A percentile compares a stretch with the other conserved stretches of the same genome.
phyloP scores from a whole-genome alignment of 139 green algal genomes.

The Yamagishiella unicocca region DNA sequence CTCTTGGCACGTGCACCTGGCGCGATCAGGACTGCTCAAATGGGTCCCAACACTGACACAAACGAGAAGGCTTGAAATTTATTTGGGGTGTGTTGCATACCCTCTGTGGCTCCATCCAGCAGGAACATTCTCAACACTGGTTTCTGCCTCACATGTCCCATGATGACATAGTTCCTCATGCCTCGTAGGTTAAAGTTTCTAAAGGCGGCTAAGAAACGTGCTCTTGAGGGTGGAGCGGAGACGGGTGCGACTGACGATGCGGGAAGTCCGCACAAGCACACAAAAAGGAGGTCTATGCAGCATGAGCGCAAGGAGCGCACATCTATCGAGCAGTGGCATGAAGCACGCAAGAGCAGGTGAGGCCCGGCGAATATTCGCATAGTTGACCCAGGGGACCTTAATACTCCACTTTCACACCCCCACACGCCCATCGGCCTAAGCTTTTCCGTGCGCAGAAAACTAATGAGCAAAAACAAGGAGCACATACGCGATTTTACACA shows the following conservation, averaged over 20 bases:
- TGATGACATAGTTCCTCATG: not conserved
- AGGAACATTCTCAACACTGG: not conserved
- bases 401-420: no score
- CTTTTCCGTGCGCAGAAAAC: no score
- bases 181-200: slow-evolving; percentile 34
- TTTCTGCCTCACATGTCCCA: not conserved
- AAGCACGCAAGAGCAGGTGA: slow-evolving; percentile 56
- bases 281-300: slow-evolving; percentile 35
- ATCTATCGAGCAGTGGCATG: slow-evolving; percentile 64
- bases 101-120: not conserved
- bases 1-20: not conserved
- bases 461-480: no score
- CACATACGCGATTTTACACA: no score
- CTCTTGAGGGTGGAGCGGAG: slow-evolving; percentile 23
- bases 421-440: no score
- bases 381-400: not conserved
- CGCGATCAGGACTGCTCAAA: not conserved
- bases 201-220: slow-evolving; percentile 22
- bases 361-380: no score
- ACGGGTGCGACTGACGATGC: not conserved
- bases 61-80: no score
- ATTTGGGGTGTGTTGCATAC: not conserved
- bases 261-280: not conserved
- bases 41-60: not conserved
- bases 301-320: slow-evolving; percentile 49